These are phyloP conservation scores for Globisporangium paroecandrum DNA, from an alignment of 352 stramenopile species.

Conservation along the genomic window DNA sequence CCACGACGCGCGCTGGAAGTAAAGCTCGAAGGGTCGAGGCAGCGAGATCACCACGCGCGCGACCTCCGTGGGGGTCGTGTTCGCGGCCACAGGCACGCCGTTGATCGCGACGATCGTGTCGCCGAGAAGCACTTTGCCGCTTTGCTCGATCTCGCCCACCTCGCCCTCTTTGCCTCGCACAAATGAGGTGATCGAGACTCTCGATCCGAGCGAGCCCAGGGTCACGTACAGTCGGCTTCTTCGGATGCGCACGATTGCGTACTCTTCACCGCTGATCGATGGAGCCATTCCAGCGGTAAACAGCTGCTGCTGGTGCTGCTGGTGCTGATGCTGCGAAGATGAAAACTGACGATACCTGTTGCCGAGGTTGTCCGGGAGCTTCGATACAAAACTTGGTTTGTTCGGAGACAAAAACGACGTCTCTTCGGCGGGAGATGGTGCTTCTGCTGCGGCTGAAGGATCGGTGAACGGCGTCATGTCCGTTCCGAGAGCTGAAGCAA, in stretches of 20 bases:
- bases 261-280: slow-evolving; percentile 14
- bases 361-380: slow-evolving; percentile 12
- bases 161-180: slow-evolving; percentile 41
- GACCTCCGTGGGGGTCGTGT: slow-evolving; percentile 36
- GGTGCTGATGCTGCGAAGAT: background rate
- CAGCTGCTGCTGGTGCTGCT: background rate
- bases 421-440: background rate
- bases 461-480: background rate
- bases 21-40: slow-evolving; percentile 43
- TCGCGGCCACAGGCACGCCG: slow-evolving; percentile 20
- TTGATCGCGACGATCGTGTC: slow-evolving; percentile 67
- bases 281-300: background rate
- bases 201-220: slow-evolving; percentile 41
- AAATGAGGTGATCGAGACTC: slow-evolving; percentile 63
- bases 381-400: slow-evolving; percentile 31
- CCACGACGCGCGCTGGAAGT: slow-evolving; percentile 67
- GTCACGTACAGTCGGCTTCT: slow-evolving; percentile 52
- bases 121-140: slow-evolving; percentile 59
- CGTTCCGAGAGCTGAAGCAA: background rate
- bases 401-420: slow-evolving; percentile 52
- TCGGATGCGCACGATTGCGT: slow-evolving; percentile 35
- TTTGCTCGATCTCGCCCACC: slow-evolving; percentile 62
- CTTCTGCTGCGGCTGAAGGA: background rate
- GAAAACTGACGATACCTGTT: background rate
- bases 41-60: slow-evolving; percentile 40